These are phyloP conservation scores for Ceratocystis cacaofunesta DNA, from an alignment of 2,329 filamentous ascomycete genomes.

Conservation along the genomic window DNA sequence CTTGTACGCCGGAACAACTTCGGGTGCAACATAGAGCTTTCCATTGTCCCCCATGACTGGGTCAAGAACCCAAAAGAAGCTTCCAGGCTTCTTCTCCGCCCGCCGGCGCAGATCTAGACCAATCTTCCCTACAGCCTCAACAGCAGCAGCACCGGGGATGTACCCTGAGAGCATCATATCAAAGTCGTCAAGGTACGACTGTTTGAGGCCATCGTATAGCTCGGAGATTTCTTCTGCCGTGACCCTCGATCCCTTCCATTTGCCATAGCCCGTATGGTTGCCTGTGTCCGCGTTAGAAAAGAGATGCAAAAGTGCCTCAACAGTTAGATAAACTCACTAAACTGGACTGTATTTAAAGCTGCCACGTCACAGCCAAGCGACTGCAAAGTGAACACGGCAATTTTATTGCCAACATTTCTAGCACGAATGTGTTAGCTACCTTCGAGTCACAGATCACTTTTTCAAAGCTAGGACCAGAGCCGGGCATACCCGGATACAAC, in stretches of 20 bases:
- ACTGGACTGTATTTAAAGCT: conserved; percentile 90
- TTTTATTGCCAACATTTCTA: conserved; percentile 90
- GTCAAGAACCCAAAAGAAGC: conserved; percentile 94
- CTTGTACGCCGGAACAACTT: conserved; percentile 85
- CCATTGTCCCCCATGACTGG: conserved; percentile 98
- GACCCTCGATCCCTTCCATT: conserved; percentile 72
- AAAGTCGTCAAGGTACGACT: conserved; percentile 75
- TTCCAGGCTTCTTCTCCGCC: conserved; percentile 46
- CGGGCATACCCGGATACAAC: conserved; percentile 31
- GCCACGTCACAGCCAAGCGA: conserved; percentile 86
- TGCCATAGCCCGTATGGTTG: conserved; percentile 87
- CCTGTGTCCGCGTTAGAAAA: conserved; percentile 36
- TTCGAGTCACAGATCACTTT: background rate
- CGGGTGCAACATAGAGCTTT: conserved; percentile 75
- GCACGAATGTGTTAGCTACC: background rate
- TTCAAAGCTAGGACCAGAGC: background rate
- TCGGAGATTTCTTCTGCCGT: conserved; percentile 70
- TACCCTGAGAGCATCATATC: conserved; percentile 93
- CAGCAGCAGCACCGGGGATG: conserved; percentile 71
- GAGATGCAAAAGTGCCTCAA: background rate
- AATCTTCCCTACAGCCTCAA: conserved; percentile 72
- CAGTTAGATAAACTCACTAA: conserved; percentile 48
- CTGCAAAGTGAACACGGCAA: conserved; percentile 90
- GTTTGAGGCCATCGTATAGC: conserved; percentile 69
- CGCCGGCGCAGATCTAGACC: conserved; percentile 63